Evolutionary conservation across 305 asterid species (phyloP).

Genomic region (Fraxinus sp.): DNA sequence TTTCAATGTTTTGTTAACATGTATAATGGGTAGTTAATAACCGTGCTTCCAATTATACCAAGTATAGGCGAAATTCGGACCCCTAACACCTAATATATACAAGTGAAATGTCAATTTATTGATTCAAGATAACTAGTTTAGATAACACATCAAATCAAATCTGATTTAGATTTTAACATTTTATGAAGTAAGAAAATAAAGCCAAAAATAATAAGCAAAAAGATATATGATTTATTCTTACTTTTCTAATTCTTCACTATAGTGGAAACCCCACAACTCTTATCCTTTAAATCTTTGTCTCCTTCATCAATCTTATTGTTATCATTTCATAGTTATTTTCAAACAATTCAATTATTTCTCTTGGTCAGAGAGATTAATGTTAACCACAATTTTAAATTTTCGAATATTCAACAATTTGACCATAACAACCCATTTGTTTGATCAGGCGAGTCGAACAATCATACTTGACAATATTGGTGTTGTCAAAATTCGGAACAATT

Average conservation of each 20-base stretch:
- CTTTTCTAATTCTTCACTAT: background rate
- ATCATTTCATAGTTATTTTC: background rate
- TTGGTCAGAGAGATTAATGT: background rate
- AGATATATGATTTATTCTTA: background rate
- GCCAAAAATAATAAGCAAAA: background rate
- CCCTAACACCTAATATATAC: background rate
- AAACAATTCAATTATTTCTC: background rate
- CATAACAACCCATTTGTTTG: background rate
- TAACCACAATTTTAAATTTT: background rate
- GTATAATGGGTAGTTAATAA: background rate
- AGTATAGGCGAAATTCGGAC: background rate
- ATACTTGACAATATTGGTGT: no score
- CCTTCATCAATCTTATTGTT: background rate
- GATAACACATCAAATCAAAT: background rate
- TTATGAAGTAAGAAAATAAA: background rate
- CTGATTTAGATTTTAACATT: background rate
- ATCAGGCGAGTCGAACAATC: background rate
- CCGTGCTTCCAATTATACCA: background rate
- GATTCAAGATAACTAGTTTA: background rate
- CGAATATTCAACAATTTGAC: background rate
- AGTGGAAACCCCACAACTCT: conserved; percentile 9
- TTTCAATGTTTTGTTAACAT: no score
- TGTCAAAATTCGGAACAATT: no score
- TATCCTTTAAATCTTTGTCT: background rate
- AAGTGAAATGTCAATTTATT: background rate